Conservation (phyloP, 2,329 filamentous ascomycete species). For the Epichloe coenophiala region DNA sequence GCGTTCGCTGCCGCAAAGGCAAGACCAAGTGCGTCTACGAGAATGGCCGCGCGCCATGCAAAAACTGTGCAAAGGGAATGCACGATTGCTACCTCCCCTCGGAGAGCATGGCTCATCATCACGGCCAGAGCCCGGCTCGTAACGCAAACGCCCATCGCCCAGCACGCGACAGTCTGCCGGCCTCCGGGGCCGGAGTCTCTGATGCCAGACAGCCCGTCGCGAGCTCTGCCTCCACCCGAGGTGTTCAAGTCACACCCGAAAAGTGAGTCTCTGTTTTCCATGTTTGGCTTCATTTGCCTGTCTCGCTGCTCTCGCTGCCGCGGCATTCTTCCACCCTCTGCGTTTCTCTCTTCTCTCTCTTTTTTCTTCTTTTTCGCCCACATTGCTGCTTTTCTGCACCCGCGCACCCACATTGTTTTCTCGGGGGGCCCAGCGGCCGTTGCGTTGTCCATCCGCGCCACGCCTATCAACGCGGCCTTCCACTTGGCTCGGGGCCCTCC, state of each 20-base stretch:
- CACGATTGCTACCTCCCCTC: slow-evolving; percentile 50
- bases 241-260: slow-evolving; percentile 33
- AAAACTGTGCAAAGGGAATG: slow-evolving; percentile 51
- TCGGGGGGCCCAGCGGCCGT: slow-evolving; percentile 1
- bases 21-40: slow-evolving; percentile 53
- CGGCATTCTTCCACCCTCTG: not conserved
- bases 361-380: not conserved
- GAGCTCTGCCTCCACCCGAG: slow-evolving; percentile 32
- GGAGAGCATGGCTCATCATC: slow-evolving; percentile 45
- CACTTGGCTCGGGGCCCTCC: slow-evolving; percentile 4
- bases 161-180: slow-evolving; percentile 40
- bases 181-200: slow-evolving; percentile 33
- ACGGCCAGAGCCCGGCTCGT: slow-evolving; percentile 44
- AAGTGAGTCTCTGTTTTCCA: slow-evolving; percentile 33
- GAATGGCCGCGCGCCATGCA: slow-evolving; percentile 46
- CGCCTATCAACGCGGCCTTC: not conserved
- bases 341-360: not conserved
- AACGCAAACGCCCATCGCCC: slow-evolving; percentile 33
- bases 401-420: not conserved
- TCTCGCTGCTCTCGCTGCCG: no score
- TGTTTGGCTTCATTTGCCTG: not conserved
- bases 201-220: slow-evolving; percentile 29
- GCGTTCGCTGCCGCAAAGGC: slow-evolving; percentile 49
- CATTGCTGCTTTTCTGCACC: not conserved
- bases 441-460: slow-evolving; percentile 1